phyloP scores from a whole-genome alignment of 2,329 filamentous ascomycete genomes.

The Leptographium wingfieldii region DNA sequence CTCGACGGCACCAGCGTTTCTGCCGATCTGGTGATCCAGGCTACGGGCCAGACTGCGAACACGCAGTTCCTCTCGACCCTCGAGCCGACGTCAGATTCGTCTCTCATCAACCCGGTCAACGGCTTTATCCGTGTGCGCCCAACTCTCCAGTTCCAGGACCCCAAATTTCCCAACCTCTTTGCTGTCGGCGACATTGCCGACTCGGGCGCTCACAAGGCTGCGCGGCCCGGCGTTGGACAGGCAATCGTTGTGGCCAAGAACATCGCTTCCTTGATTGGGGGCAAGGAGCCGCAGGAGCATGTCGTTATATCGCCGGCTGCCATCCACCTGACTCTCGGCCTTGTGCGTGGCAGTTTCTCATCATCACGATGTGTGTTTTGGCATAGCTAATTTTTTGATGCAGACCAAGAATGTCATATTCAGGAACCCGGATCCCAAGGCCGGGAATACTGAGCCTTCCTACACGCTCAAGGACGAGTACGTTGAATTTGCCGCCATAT shows the following conservation, averaged over 20 bases:
- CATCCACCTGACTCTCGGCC: conserved; percentile 9
- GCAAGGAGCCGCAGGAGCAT: conserved; percentile 8
- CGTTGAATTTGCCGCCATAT: background rate
- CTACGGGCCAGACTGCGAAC: conserved; percentile 7
- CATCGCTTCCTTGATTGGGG: conserved; percentile 7
- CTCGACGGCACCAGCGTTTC: conserved; percentile 3
- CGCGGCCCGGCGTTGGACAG: conserved; percentile 6
- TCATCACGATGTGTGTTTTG: background rate
- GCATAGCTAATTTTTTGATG: background rate
- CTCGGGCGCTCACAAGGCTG: conserved; percentile 27
- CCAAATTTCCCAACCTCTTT: conserved; percentile 33
- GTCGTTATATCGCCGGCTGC: conserved; percentile 2
- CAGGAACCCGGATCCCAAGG: conserved; percentile 3
- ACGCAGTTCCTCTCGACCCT: conserved; percentile 5
- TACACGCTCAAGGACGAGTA: conserved; percentile 3
- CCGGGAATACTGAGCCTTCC: background rate
- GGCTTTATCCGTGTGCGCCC: conserved; percentile 6
- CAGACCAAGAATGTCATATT: conserved; percentile 10
- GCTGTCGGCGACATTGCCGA: conserved; percentile 53
- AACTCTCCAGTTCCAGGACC: conserved; percentile 9
- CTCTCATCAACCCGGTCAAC: conserved; percentile 3
- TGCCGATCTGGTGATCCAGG: conserved; percentile 6
- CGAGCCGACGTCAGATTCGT: background rate
- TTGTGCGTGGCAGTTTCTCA: background rate
- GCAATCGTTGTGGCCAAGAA: conserved; percentile 8